Percentiles rank a stretch among this genome's conserved stretches.
Evolutionary conservation across 345 rosid genomes (phyloP).

Genomic region (Murraya paniculata): DNA sequence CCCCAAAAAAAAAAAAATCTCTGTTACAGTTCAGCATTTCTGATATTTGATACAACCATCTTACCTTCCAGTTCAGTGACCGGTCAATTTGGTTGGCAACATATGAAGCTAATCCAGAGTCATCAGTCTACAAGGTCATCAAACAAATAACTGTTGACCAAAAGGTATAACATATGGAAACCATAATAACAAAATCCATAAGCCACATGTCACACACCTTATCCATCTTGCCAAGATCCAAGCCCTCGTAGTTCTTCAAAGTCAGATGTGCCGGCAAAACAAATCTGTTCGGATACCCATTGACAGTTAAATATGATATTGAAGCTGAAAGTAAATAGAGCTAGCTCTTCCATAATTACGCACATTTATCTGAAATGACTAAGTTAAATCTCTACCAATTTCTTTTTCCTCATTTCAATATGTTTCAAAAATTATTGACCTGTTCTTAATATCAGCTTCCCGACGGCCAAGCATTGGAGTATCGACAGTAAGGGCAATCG

Average conservation of each 20-base stretch:
- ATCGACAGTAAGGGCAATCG: constrained; percentile 94
- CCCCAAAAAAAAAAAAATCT: background rate
- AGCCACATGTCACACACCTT: constrained; percentile 33
- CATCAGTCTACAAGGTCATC: constrained; percentile 50
- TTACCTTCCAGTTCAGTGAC: constrained; percentile 91
- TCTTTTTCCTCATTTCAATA: background rate
- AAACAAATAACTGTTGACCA: background rate
- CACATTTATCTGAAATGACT: background rate
- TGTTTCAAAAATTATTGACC: constrained; percentile 36
- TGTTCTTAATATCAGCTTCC: constrained; percentile 94
- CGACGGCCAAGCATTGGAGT: constrained; percentile 95
- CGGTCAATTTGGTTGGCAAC: constrained; percentile 79
- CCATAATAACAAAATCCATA: background rate
- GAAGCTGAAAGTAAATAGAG: background rate
- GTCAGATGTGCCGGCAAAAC: constrained; percentile 67
- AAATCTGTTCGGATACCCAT: constrained; percentile 44
- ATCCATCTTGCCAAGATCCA: constrained; percentile 76
- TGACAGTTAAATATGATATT: background rate
- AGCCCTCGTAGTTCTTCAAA: constrained; percentile 86
- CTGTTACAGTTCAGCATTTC: background rate
- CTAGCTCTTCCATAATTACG: background rate
- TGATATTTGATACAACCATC: background rate
- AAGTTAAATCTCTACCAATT: background rate
- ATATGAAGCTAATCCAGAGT: constrained; percentile 91
- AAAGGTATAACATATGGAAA: background rate